Evolutionary conservation across 768 basidiomycete genomes (phyloP).

Genomic region (Exsudoporus frostii): DNA sequence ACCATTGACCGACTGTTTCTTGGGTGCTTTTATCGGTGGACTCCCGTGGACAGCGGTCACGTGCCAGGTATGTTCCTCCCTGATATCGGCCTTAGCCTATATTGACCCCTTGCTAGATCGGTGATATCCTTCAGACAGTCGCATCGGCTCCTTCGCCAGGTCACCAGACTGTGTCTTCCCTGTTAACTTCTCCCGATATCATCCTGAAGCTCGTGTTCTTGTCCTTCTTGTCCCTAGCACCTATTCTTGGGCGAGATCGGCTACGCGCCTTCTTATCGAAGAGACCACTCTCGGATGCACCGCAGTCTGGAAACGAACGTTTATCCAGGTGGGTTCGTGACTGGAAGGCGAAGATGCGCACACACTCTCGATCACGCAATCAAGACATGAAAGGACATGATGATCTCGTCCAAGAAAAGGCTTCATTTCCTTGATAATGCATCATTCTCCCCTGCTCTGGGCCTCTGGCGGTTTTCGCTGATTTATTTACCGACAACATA

Average conservation of each 20-base stretch:
- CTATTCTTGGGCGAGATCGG: constrained; percentile 73
- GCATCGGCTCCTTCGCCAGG: constrained; percentile 68
- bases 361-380: constrained; percentile 49
- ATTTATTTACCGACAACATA: constrained; percentile 23
- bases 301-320: constrained; percentile 34
- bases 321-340: constrained; percentile 59
- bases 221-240: constrained; percentile 81
- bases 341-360: constrained; percentile 59
- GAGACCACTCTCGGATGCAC: constrained; percentile 19
- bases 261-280: constrained; percentile 55
- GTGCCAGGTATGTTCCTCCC: constrained; percentile 60
- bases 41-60: constrained; percentile 91
- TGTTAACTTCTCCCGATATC: constrained; percentile 82
- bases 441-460: constrained; percentile 13
- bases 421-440: constrained; percentile 25
- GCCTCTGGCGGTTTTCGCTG: constrained; percentile 6
- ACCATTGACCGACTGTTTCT: constrained; percentile 64
- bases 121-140: constrained; percentile 83
- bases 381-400: constrained; percentile 47
- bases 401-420: constrained; percentile 56
- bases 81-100: constrained; percentile 14
- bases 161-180: constrained; percentile 75
- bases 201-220: constrained; percentile 80
- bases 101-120: constrained; percentile 51
- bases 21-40: constrained; percentile 81